Conservation (phyloP, 2,329 filamentous ascomycete species). For the Aureobasidium zeae region DNA sequence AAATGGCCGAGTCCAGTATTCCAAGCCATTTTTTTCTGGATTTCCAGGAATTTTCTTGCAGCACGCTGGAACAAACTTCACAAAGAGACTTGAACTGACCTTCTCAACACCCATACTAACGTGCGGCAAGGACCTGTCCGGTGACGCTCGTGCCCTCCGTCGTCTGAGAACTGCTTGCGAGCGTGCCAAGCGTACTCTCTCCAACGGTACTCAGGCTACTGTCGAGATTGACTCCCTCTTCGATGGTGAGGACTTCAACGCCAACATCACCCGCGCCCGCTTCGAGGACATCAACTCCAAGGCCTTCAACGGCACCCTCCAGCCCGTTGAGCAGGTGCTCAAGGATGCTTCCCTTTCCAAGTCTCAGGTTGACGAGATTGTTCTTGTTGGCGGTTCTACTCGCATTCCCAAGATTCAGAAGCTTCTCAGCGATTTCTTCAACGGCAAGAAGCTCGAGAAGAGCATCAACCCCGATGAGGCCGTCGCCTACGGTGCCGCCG, state of each 20-base stretch:
- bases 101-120: not conserved
- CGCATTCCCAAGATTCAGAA: slow-evolving; percentile 99
- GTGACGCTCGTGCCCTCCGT: slow-evolving; percentile 84
- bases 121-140: slow-evolving; percentile 49
- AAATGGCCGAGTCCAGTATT: too few species aligned
- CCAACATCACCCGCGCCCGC: slow-evolving; percentile 94
- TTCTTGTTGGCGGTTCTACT: slow-evolving; percentile 96
- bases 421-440: slow-evolving; percentile 97
- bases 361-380: slow-evolving; percentile 91
- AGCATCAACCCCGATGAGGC: slow-evolving; percentile 99
- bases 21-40: too few species aligned
- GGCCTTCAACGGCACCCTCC: slow-evolving; percentile 85
- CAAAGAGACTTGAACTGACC: too few species aligned
- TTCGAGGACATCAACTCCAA: slow-evolving; percentile 98
- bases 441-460: slow-evolving; percentile 99
- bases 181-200: slow-evolving; percentile 98
- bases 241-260: slow-evolving; percentile 95
- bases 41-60: too few species aligned
- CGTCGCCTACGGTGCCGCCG: slow-evolving; percentile 95
- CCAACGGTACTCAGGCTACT: slow-evolving; percentile 92
- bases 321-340: slow-evolving; percentile 91
- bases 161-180: slow-evolving; percentile 96
- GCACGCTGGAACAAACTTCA: too few species aligned
- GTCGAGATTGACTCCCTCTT: slow-evolving; percentile 98
- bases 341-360: slow-evolving; percentile 88